Evolutionary conservation across 2,329 filamentous ascomycete genomes (phyloP).

Genomic region (Hortaea sp.): DNA sequence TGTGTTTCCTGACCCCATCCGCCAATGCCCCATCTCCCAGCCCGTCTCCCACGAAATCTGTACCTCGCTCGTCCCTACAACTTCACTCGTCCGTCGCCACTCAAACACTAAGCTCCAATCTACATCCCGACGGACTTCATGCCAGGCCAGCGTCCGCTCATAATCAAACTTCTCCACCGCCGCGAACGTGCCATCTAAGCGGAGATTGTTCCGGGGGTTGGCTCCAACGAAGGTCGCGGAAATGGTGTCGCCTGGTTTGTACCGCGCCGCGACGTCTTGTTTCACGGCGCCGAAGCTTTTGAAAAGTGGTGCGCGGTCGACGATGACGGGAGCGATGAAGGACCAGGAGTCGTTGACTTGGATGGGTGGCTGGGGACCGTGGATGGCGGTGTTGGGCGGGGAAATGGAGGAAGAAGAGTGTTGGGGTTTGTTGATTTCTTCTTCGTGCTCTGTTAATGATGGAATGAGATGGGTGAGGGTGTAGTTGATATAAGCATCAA

Average conservation of each 20-base stretch:
- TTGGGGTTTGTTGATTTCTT: constrained; percentile 10
- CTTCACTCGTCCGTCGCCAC: constrained; percentile 62
- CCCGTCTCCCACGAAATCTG: constrained; percentile 67
- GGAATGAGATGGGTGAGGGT: constrained; percentile 48
- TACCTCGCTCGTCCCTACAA: constrained; percentile 69
- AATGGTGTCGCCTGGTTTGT: constrained; percentile 49
- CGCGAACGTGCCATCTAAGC: constrained; percentile 66
- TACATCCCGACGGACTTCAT: constrained; percentile 55
- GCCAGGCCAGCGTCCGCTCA: constrained; percentile 45
- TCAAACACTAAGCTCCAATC: constrained; percentile 78
- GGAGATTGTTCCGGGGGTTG: constrained; percentile 81
- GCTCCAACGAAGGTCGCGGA: constrained; percentile 68
- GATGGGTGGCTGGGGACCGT: constrained; percentile 61
- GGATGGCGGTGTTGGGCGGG: constrained; percentile 24
- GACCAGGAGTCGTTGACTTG: constrained; percentile 65
- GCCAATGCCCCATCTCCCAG: constrained; percentile 36
- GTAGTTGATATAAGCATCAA: constrained; percentile 80
- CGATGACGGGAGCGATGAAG: constrained; percentile 72
- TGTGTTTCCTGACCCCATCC: constrained; percentile 8
- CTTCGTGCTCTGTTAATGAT: background rate
- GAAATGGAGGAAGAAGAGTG: constrained; percentile 2
- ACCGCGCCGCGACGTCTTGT: constrained; percentile 40
- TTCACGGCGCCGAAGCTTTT: constrained; percentile 61
- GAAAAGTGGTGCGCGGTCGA: constrained; percentile 57
- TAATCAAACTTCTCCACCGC: constrained; percentile 56